These are phyloP conservation scores for Rhizodiscina lignyota DNA, from an alignment of 495 filamentous ascomycete species.

Conservation along the genomic window DNA sequence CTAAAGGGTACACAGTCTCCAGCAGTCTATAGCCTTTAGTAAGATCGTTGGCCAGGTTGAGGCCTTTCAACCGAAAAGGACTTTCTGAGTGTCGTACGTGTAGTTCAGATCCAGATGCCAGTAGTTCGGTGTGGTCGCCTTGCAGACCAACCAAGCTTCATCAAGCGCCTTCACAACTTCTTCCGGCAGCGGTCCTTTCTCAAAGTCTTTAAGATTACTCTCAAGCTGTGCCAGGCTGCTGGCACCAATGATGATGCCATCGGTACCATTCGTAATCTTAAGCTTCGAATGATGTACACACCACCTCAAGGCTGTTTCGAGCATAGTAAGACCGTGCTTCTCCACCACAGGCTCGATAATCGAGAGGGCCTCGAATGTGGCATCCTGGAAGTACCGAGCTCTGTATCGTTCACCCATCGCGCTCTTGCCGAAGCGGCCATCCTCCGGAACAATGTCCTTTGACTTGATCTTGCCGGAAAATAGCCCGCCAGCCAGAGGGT, in stretches of 20 bases:
- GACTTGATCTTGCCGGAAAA: conserved; percentile 73
- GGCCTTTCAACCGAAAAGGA: conserved; percentile 29
- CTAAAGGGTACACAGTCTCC: no score
- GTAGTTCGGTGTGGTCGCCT: conserved; percentile 42
- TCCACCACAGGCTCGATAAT: conserved; percentile 54
- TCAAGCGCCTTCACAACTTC: conserved; percentile 67
- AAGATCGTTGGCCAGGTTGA: no score
- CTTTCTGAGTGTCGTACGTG: conserved; percentile 51
- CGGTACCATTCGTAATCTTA: conserved; percentile 52
- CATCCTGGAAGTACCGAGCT: conserved; percentile 60
- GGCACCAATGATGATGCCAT: conserved; percentile 69
- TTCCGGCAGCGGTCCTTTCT: conserved; percentile 74
- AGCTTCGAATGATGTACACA: conserved; percentile 57
- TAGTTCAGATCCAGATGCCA: conserved; percentile 67
- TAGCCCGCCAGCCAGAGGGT: conserved; percentile 68
- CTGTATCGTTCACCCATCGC: conserved; percentile 35
- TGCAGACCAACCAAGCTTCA: conserved; percentile 44
- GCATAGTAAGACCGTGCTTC: conserved; percentile 56
- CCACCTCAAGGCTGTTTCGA: conserved; percentile 74
- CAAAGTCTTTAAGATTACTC: conserved; percentile 52
- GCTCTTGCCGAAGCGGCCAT: conserved; percentile 49
- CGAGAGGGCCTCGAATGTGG: conserved; percentile 56
- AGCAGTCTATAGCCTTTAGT: no score
- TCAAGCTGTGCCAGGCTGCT: conserved; percentile 61
- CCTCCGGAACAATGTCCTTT: conserved; percentile 39